Conservation (phyloP, 805 yeast genomes). For the Hanseniaspora singularis region DNA sequence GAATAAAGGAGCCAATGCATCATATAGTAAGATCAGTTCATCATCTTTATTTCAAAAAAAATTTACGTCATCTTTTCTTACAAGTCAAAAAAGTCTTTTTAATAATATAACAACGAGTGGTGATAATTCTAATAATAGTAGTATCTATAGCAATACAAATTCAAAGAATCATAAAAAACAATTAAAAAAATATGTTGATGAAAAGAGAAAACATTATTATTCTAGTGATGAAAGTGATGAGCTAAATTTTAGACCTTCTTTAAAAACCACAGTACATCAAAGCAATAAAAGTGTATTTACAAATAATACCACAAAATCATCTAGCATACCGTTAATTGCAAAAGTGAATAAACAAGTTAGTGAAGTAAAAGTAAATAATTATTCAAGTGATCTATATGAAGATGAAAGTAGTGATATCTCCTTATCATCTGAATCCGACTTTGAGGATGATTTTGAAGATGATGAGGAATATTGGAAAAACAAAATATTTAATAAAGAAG, state of each 20-base stretch:
- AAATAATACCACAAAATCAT: too few relatives aligned
- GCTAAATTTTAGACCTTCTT: background rate
- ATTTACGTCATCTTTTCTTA: background rate
- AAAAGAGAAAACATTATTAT: background rate
- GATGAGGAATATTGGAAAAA: slow-evolving; percentile 13
- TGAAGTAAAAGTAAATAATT: too few relatives aligned
- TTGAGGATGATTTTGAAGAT: slow-evolving; percentile 22
- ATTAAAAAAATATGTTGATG: background rate
- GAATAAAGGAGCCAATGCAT: background rate
- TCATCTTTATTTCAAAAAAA: slow-evolving; percentile 3
- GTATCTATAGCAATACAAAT: background rate
- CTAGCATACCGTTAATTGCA: too few relatives aligned
- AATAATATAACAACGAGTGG: slow-evolving; percentile 1
- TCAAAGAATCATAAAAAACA: background rate
- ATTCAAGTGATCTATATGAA: slow-evolving; percentile 6
- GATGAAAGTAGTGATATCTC: slow-evolving; percentile 21
- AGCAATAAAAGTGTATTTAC: slow-evolving; percentile 2
- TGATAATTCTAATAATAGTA: background rate
- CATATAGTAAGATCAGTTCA: background rate
- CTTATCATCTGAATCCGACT: slow-evolving; percentile 24
- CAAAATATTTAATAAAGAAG: background rate
- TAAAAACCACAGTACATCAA: background rate
- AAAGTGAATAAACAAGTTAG: too few relatives aligned
- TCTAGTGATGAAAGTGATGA: slow-evolving; percentile 8
- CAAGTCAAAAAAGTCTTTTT: slow-evolving; percentile 7